These are phyloP conservation scores for Asterophora parasitica DNA, from an alignment of 768 basidiomycete genomes.

Conservation along the genomic window DNA sequence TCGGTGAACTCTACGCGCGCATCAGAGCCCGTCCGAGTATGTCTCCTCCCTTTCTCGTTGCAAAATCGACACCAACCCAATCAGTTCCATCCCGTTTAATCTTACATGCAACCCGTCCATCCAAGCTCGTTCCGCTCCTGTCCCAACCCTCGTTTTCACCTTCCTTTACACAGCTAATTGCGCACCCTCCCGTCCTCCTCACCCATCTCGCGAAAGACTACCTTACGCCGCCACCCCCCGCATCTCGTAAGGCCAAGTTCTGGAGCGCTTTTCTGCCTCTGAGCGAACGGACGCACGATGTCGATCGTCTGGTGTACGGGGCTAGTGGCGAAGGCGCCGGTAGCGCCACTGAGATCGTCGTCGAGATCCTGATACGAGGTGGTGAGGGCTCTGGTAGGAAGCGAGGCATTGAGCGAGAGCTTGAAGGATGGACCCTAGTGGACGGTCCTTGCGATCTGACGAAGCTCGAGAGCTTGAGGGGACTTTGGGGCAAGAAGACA, in stretches of 20 bases:
- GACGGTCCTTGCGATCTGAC: constrained; percentile 40
- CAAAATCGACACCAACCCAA: constrained; percentile 1
- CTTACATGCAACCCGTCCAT: constrained; percentile 48
- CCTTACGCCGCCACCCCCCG: constrained; percentile 65
- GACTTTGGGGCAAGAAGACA: constrained; percentile 38
- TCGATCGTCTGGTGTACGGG: constrained; percentile 58
- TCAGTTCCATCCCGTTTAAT: constrained; percentile 55
- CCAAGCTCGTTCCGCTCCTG: constrained; percentile 49
- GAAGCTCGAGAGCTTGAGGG: constrained; percentile 48
- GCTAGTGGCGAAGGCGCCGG: constrained; percentile 47
- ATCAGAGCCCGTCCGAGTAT: constrained; percentile 47
- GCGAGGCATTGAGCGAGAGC: constrained; percentile 50
- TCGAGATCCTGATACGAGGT: constrained; percentile 56
- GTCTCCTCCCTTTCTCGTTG: constrained; percentile 2
- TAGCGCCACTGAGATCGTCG: constrained; percentile 44
- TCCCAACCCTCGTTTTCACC: constrained; percentile 61
- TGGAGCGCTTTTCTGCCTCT: constrained; percentile 75
- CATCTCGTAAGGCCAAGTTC: constrained; percentile 62
- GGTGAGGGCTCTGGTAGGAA: constrained; percentile 38
- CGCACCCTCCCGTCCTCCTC: constrained; percentile 70
- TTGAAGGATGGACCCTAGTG: constrained; percentile 57
- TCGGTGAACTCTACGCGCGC: constrained; percentile 42
- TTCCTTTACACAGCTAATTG: constrained; percentile 55
- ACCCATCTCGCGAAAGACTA: constrained; percentile 65
- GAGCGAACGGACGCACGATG: constrained; percentile 55